These are phyloP conservation scores for Solanum stenotomum DNA, from an alignment of 257 asterid species.

Conservation along the genomic window DNA sequence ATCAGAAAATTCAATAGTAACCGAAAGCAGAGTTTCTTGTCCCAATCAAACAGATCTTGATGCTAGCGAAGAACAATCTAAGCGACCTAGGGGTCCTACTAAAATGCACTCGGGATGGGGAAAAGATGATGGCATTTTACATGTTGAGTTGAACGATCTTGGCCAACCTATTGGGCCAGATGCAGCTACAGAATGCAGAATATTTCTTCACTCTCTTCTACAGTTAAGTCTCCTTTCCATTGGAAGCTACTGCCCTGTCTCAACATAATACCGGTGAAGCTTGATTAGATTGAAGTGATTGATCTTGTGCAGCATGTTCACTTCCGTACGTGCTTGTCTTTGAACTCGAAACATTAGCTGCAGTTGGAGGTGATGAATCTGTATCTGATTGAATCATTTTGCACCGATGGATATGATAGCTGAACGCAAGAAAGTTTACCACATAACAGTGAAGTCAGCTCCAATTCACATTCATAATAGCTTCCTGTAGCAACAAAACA, in stretches of 20 bases:
- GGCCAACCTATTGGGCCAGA: background rate
- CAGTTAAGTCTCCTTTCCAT: background rate
- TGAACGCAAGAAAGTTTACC: background rate
- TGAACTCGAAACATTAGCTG: background rate
- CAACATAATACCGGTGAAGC: background rate
- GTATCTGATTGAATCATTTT: background rate
- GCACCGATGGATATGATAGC: background rate
- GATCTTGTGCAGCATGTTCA: background rate
- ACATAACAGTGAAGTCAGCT: background rate
- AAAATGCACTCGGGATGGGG: background rate
- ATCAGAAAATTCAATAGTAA: background rate
- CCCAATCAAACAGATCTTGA: background rate
- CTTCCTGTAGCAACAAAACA: background rate
- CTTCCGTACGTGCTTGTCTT: background rate
- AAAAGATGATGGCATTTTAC: background rate
- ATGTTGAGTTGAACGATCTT: background rate
- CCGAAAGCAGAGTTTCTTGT: too few species aligned
- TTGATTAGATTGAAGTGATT: too few species aligned
- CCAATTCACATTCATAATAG: background rate
- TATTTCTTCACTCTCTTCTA: background rate
- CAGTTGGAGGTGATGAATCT: background rate
- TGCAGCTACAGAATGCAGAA: background rate
- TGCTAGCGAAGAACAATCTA: background rate
- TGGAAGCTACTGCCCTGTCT: background rate
- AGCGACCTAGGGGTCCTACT: background rate